Conservation (phyloP, 2,329 filamentous ascomycete genomes). For the Pseudocercospora musae region DNA sequence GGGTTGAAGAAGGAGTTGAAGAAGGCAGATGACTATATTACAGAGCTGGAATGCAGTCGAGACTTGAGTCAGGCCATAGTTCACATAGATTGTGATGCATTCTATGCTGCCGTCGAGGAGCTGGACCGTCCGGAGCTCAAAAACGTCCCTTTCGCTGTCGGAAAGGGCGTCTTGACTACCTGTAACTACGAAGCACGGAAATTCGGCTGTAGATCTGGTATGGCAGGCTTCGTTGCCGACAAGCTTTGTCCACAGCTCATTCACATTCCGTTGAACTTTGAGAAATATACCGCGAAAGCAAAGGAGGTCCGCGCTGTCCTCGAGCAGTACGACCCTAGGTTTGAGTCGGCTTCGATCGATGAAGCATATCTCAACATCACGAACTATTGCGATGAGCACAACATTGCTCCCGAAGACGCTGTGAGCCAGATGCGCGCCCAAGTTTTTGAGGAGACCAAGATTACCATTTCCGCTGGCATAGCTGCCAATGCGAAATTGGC, state of each 20-base stretch:
- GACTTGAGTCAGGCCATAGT: slow-evolving; percentile 83
- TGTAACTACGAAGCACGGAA: slow-evolving; percentile 88
- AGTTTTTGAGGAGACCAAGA: slow-evolving; percentile 69
- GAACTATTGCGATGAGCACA: slow-evolving; percentile 66
- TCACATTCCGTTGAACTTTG: slow-evolving; percentile 78
- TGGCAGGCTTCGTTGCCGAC: slow-evolving; percentile 93
- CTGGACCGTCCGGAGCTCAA: slow-evolving; percentile 73
- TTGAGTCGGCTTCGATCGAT: slow-evolving; percentile 91
- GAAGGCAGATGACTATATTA: slow-evolving; percentile 75
- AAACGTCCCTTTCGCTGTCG: slow-evolving; percentile 86
- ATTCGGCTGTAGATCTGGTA: slow-evolving; percentile 87
- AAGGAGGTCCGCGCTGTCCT: slow-evolving; percentile 80
- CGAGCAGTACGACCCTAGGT: slow-evolving; percentile 81
- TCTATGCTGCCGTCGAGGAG: slow-evolving; percentile 91
- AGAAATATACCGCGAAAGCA: slow-evolving; percentile 88
- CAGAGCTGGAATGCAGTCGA: slow-evolving; percentile 71
- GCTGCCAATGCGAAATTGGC: slow-evolving; percentile 89
- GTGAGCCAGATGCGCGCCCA: slow-evolving; percentile 75
- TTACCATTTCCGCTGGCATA: slow-evolving; percentile 92
- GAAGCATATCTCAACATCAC: slow-evolving; percentile 97
- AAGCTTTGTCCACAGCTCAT: slow-evolving; percentile 87
- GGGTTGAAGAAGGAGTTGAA: slow-evolving; percentile 65
- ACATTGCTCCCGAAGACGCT: slow-evolving; percentile 66
- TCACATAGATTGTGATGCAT: slow-evolving; percentile 95
- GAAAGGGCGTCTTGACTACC: slow-evolving; percentile 66